Conservation (phyloP, 805 yeast species). For the Candida nonsorbophila region DNA sequence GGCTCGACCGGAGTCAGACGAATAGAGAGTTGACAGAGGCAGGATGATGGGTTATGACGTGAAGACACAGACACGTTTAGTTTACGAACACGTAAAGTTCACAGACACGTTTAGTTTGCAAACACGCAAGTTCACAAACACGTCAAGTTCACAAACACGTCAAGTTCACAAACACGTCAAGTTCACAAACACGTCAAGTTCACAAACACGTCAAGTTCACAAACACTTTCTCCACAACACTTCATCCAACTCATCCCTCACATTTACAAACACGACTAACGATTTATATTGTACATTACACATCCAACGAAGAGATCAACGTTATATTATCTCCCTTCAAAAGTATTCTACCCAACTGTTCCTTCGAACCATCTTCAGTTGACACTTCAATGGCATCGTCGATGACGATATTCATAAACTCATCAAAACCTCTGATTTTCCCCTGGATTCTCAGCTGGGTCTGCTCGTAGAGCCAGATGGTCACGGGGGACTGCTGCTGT, state of each 20-base stretch:
- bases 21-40: background rate
- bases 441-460: constrained; percentile 75
- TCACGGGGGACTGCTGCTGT: constrained; percentile 75
- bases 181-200: no score
- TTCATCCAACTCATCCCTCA: background rate
- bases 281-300: constrained; percentile 7
- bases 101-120: no score
- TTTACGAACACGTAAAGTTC: no score
- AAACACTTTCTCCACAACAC: no score
- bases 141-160: no score
- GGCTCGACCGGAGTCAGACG: constrained; percentile 1
- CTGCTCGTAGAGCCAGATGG: constrained; percentile 89
- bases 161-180: no score
- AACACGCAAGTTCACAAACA: no score
- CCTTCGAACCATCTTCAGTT: constrained; percentile 43
- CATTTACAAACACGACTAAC: background rate
- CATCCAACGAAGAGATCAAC: constrained; percentile 46
- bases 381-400: constrained; percentile 64
- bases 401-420: constrained; percentile 81
- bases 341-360: constrained; percentile 66
- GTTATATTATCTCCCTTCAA: constrained; percentile 94
- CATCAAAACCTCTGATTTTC: constrained; percentile 87
- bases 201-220: no score
- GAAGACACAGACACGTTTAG: no score
- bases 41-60: no score